Evolutionary conservation across 371 early-diverging fungal genomes (phyloP), one percentile per base, ranked within the genome.

Genomic region (Mucor irregularis): DNA sequence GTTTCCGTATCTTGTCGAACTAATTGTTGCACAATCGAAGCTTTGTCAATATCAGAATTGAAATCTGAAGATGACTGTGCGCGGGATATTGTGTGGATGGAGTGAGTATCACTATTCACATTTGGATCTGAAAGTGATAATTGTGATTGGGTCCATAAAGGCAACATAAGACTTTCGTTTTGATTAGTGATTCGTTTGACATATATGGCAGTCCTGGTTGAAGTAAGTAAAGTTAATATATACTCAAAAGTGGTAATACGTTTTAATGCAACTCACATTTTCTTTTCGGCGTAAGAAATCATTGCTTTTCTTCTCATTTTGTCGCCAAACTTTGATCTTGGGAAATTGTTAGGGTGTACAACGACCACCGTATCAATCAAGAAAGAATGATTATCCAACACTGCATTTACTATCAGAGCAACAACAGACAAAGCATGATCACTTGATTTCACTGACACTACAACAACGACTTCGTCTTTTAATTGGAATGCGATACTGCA

Each of bases 371-470:
- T 82, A 66, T 90, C 90, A 1, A 90, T 66, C 49, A 90, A 65
- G 64, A 92, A 84, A 43, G 79, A 80, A 68, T 92, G 92, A 29
- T 84, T 76, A 29, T 90, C 90, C 29, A 92, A 64, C 11, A 92
- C 77, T 4, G 81, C 76, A 58, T 83, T 81, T 43, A 92, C 80
- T 43, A 91, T 72, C 28, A 86, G 56, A 33, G 89, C 74, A 11
- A 83, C 75, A 16, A 82, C 30, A 29, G 80, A 65, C 5, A 81
- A 53, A 5, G 81, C 79, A n/a, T 70, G 61, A 21, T 81, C 81
- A 8, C 71, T 68, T 5, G 74, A 62, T 25, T 80, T 77, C 48
- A 77, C 69, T 22, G 83, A 82, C 2, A 76, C 75, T 14, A 83
- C 66, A 22, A 73, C 80, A 5, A 85, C 80, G 7, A 78, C 64